Conservation (phyloP, 129 eudicot species). For the Kitagawia praeruptora region DNA sequence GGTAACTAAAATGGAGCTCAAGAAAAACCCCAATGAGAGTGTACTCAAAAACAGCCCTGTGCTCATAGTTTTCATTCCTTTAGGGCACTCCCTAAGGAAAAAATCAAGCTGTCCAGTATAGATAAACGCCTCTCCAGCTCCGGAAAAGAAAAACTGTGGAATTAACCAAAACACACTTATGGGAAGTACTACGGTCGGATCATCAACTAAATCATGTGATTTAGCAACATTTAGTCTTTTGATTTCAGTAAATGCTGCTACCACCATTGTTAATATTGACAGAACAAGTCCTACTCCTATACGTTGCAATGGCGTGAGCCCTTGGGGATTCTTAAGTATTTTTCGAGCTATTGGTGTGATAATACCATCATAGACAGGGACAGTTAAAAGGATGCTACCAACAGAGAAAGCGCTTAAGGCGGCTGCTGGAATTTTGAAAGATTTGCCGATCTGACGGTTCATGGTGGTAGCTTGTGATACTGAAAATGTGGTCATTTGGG, state of each 20-base stretch:
- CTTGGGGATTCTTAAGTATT: conserved; percentile 49
- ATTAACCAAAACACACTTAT: conserved; percentile 58
- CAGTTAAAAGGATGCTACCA: conserved; percentile 56
- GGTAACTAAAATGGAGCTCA: conserved; percentile 64
- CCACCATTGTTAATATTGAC: conserved; percentile 52
- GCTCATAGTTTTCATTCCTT: conserved; percentile 88
- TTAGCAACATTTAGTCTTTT: conserved; percentile 41
- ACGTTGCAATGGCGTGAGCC: conserved; percentile 66
- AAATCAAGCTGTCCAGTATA: conserved; percentile 90
- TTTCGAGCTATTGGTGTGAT: conserved; percentile 39
- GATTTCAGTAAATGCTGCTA: conserved; percentile 58
- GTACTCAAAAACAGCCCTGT: conserved; percentile 66
- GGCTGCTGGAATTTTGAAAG: conserved; percentile 71
- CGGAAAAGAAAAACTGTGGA: conserved; percentile 76
- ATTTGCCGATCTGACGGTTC: conserved; percentile 60
- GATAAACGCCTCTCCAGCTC: conserved; percentile 79
- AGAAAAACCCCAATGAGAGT: conserved; percentile 58
- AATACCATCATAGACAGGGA: conserved; percentile 54
- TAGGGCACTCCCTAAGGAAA: conserved; percentile 76
- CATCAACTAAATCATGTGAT: conserved; percentile 33
- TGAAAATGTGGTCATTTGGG: conserved; percentile 85
- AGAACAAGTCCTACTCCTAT: conserved; percentile 56
- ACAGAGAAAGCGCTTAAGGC: conserved; percentile 67
- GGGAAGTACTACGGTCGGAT: conserved; percentile 29
- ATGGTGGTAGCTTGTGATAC: conserved; percentile 80